These are phyloP conservation scores for Penicillium flavigenum DNA, from an alignment of 495 filamentous ascomycete species.

Conservation along the genomic window DNA sequence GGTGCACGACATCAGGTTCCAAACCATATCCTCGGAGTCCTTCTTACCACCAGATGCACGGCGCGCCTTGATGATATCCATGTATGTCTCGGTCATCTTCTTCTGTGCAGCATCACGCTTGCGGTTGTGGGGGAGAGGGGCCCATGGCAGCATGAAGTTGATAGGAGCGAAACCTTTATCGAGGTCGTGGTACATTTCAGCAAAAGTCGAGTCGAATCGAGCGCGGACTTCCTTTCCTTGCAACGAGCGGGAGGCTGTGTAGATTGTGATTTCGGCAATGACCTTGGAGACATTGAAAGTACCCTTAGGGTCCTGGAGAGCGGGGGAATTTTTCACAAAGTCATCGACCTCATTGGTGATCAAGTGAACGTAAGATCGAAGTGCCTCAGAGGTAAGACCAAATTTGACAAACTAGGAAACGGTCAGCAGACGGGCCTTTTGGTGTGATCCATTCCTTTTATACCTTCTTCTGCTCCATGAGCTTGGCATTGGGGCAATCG, in stretches of 20 bases:
- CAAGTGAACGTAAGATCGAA: conserved; percentile 60
- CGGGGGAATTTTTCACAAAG: conserved; percentile 47
- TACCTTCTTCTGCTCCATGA: conserved; percentile 72
- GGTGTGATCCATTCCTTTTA: neutral
- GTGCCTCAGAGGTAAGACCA: conserved; percentile 60
- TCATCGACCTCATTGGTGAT: conserved; percentile 54
- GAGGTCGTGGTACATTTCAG: conserved; percentile 63
- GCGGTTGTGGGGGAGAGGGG: conserved; percentile 61
- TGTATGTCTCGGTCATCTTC: conserved; percentile 59
- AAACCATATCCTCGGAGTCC: conserved; percentile 64
- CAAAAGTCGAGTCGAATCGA: conserved; percentile 60
- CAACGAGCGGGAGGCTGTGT: conserved; percentile 63
- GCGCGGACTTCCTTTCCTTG: conserved; percentile 65
- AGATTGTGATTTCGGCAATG: conserved; percentile 63
- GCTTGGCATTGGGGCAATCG: conserved; percentile 63
- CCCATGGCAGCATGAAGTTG: conserved; percentile 66
- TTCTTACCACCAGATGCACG: conserved; percentile 48
- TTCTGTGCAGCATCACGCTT: conserved; percentile 57
- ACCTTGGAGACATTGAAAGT: conserved; percentile 53
- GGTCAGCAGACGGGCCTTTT: conserved; percentile 10
- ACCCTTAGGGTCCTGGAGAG: conserved; percentile 47
- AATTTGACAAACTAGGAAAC: conserved; percentile 61
- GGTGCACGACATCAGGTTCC: conserved; percentile 62
- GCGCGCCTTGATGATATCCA: conserved; percentile 57
- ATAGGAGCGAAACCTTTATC: conserved; percentile 65